These are phyloP conservation scores for Pinguiococcus pyrenoidosus DNA, from an alignment of 108 stramenopile genomes.

Conservation along the genomic window DNA sequence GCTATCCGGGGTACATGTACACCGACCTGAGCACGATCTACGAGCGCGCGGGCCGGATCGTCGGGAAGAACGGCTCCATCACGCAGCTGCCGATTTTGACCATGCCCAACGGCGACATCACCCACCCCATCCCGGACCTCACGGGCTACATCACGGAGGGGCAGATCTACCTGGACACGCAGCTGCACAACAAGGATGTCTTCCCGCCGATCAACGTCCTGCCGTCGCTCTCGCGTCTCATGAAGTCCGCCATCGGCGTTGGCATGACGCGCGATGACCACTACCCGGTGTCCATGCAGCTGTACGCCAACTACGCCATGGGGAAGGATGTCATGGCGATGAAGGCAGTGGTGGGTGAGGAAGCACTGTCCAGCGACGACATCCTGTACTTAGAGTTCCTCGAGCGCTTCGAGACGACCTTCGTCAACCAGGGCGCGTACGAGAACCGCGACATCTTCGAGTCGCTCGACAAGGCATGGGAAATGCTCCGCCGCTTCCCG, in stretches of 20 bases:
- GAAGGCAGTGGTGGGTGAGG: constrained; percentile 99
- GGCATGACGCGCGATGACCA: constrained; percentile 93
- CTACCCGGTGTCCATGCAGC: constrained; percentile 95
- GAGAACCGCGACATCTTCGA: constrained; percentile 95
- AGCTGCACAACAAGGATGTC: constrained; percentile 91
- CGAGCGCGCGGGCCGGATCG: constrained; percentile 97
- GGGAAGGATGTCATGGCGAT: constrained; percentile 99
- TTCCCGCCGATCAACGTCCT: constrained; percentile 99
- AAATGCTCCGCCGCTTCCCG: constrained; percentile 93
- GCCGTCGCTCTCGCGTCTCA: constrained; percentile 92
- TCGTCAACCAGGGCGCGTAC: constrained; percentile 93
- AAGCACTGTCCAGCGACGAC: constrained; percentile 97
- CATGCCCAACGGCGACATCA: constrained; percentile 99
- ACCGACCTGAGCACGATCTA: constrained; percentile 99
- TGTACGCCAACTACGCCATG: constrained; percentile 96
- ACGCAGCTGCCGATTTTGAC: constrained; percentile 99
- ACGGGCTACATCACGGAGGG: constrained; percentile 99
- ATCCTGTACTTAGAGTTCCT: constrained; percentile 95
- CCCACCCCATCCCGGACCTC: constrained; percentile 98
- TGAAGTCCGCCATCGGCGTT: constrained; percentile 99
- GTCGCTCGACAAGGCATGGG: constrained; percentile 96
- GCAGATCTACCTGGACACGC: constrained; percentile 95
- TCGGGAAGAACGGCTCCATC: constrained; percentile 94
- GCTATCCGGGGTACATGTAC: constrained; percentile 99
- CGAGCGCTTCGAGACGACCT: constrained; percentile 95